Evolutionary conservation across 1,139 yeast genomes (phyloP).

Genomic region (Kodamaea ohmeri): DNA sequence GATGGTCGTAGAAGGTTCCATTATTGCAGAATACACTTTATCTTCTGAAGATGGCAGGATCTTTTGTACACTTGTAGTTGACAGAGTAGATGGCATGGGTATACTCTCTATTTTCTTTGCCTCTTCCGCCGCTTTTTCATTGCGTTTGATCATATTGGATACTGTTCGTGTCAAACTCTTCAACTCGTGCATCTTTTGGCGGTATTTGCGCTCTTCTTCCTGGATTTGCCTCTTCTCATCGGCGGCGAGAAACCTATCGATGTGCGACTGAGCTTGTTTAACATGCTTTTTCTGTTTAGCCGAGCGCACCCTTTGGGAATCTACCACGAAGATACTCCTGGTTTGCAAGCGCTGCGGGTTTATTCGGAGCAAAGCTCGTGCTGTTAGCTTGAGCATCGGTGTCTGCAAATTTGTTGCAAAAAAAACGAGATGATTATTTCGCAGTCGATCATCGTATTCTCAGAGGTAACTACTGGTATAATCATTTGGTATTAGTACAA

Average conservation of each 20-base stretch:
- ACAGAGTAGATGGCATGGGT: slow-evolving; percentile 26
- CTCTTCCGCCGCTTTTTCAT: slow-evolving; percentile 16
- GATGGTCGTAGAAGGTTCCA: slow-evolving; percentile 5
- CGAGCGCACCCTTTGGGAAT: slow-evolving; percentile 12
- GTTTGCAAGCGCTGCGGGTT: background rate
- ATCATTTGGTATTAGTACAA: too few relatives aligned
- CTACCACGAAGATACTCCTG: slow-evolving; percentile 9
- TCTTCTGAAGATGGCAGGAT: slow-evolving; percentile 12
- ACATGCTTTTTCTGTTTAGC: slow-evolving; percentile 8
- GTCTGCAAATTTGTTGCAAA: background rate
- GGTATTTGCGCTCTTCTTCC: slow-evolving; percentile 23
- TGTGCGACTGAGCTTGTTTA: slow-evolving; percentile 10
- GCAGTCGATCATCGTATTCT: too few relatives aligned
- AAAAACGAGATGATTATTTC: too few relatives aligned
- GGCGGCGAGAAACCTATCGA: slow-evolving; percentile 19
- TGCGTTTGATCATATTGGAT: slow-evolving; percentile 20
- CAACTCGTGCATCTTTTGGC: slow-evolving; percentile 19
- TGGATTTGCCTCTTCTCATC: slow-evolving; percentile 20
- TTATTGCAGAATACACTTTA: slow-evolving; percentile 15
- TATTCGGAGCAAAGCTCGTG: slow-evolving; percentile 2
- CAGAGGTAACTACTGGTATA: too few relatives aligned
- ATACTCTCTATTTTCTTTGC: slow-evolving; percentile 17
- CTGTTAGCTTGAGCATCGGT: too few relatives aligned
- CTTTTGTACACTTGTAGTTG: slow-evolving; percentile 18
- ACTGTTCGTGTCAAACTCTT: slow-evolving; percentile 22